Evolutionary conservation across 768 basidiomycete species (phyloP).

Genomic region (Baorangia bicolor): DNA sequence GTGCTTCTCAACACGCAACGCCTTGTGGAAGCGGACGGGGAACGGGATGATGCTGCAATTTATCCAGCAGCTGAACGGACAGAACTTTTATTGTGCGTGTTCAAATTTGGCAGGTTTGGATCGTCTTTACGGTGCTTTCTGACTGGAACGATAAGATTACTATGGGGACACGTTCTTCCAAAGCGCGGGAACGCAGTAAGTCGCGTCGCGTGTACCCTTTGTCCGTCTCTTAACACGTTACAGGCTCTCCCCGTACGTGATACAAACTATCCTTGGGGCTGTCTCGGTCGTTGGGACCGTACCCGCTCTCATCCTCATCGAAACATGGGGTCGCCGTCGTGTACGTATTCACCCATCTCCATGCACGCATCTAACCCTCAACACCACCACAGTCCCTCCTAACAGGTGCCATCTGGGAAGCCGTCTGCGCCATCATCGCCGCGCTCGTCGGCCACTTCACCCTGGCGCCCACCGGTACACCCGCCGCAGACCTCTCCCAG

Average conservation of each 20-base stretch:
- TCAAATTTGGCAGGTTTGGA: neutral
- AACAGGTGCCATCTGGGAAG: constrained; percentile 56
- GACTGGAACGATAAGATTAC: constrained; percentile 6
- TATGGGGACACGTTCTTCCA: constrained; percentile 29
- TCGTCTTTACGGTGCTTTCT: neutral
- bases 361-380: constrained; percentile 20
- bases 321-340: constrained; percentile 68
- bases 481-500: constrained; percentile 43
- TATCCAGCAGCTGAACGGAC: constrained; percentile 16
- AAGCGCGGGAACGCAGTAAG: constrained; percentile 63
- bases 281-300: constrained; percentile 73
- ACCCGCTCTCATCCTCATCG: constrained; percentile 67
- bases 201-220: neutral
- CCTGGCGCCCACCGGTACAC: constrained; percentile 53
- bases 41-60: constrained; percentile 19
- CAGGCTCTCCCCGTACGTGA: constrained; percentile 64
- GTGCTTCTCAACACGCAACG: constrained; percentile 17
- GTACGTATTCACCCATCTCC: constrained; percentile 32
- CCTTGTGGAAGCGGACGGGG: constrained; percentile 18
- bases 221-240: neutral
- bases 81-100: constrained; percentile 19
- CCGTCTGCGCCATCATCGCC: constrained; percentile 59
- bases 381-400: neutral
- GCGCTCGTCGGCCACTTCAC: constrained; percentile 72
- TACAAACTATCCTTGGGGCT: constrained; percentile 70